A percentile compares a stretch with the other conserved stretches of the same genome.
Conservation (phyloP, 306 rosid genomes). For the Pterocarpus santalinus region DNA sequence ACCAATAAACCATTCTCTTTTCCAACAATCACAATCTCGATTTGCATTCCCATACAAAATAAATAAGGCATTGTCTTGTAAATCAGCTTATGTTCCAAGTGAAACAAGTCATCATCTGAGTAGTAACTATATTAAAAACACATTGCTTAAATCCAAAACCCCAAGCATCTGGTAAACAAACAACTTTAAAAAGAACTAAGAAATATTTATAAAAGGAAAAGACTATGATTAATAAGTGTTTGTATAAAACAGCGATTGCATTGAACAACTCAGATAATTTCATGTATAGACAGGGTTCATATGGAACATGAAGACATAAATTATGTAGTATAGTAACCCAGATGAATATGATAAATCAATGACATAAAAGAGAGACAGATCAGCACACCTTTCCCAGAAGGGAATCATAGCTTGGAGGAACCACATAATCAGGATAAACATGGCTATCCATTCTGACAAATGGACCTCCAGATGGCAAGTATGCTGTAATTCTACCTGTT, state of each 20-base stretch:
- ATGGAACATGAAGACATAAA: conserved; percentile 28
- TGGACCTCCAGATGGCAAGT: conserved; percentile 98
- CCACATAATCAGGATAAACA: conserved; percentile 94
- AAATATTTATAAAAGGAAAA: conserved; percentile 18
- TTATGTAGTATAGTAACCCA: conserved; percentile 33
- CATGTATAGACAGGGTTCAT: conserved; percentile 4
- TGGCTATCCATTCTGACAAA: conserved; percentile 99
- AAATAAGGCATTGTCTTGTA: conserved; percentile 20
- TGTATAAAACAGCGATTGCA: conserved; percentile 6
- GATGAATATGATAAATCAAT: conserved; percentile 24
- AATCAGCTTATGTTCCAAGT: conserved; percentile 15
- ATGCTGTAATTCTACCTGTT: conserved; percentile 95
- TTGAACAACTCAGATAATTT: conserved; percentile 5
- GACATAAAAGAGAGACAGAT: conserved; percentile 8
- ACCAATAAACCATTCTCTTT: conserved; percentile 24
- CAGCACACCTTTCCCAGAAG: conserved; percentile 87
- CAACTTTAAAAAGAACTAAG: conserved; percentile 3
- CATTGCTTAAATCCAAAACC: conserved; percentile 32
- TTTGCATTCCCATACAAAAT: conserved; percentile 15
- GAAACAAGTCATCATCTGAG: conserved; percentile 11
- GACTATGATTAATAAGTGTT: conserved; percentile 6
- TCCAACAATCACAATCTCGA: neutral
- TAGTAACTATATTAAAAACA: neutral
- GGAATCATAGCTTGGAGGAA: conserved; percentile 98
- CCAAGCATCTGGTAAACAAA: conserved; percentile 10